Evolutionary conservation across 805 yeast species (phyloP), one percentile per base, ranked within the genome.

Genomic region (Pichia insulana): DNA sequence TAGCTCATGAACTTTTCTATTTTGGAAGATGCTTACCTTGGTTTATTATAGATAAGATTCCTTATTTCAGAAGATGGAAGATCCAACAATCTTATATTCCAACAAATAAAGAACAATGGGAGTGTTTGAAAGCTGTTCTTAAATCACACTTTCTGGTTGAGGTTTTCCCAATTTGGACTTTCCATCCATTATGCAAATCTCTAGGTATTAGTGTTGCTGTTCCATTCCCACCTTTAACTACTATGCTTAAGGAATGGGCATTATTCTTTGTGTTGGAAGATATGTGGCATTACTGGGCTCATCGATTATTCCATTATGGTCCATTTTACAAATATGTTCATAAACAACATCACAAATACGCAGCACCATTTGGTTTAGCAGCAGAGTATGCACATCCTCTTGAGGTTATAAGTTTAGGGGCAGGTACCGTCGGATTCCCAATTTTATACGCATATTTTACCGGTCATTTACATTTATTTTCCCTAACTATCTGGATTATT

Each of bases 341-440:
- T 54, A 75, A 75, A 57, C 78, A 73, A 53, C 81, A 75, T 56
- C 81, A 75, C 53, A 62, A 73, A 50, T 75, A 74, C 50, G 78
- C 80, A 16, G 80, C 81, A 11, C 81, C 81, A 6, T 75, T 75
- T 56, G 81, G 81, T 3, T 63, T 75, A 45, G 64, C 80, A 26
- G 81, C 81, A 6, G 81, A 75, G 47, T 75, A 74, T 48, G 80
- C 80, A 16, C 81, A 75, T 46, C 81, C 81, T 2, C 58, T 70
- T 26, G 81, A 75, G 58, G 79, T 75, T 30, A 68, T 70, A 64
- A 65, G 73, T 26, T 63, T 75, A 41, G 81, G 81, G 1, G 65
- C 73, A 30, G 81, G 81, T 35, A 75, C 81, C 3, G 78, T 75
- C 37, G 79, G 80, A 16, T 70, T 75, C 58, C 80, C 81, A 31